Evolutionary conservation across 768 basidiomycete species (phyloP), one percentile per base, ranked within the genome.

Genomic region (Tricholoma furcatifolium): DNA sequence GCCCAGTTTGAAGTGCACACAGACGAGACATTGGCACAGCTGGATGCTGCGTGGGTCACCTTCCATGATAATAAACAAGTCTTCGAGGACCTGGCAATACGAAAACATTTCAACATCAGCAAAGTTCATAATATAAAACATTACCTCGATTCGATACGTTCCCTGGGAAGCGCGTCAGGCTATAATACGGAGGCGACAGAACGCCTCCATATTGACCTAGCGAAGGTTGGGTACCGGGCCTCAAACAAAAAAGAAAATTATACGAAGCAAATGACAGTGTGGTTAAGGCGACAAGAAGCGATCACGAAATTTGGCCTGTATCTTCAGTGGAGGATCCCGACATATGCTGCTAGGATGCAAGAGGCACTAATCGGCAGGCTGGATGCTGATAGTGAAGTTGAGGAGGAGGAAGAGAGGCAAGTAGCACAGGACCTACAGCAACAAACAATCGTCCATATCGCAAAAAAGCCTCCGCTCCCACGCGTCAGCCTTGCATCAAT

Each of bases 261-360:
- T 43, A 51, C 59, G 3, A 38, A 52, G 15, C 76, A 77, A 46
- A 80, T 80, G 76, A 64, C 68, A 0, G 31, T 24, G 0, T 74
- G 70, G 70, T 60, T 79, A 5, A 38, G 35, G 5, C 60, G 66
- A 1, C 71, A 70, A 27, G 77, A 78, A 50, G 60, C 69, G 0
- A 51, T 76, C 1, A 27, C 54, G 8, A 30, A 49, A 5, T 64
- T 60, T 14, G 18, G 27, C 3, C 5, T 30, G 0, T 75, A 66
- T 46, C 50, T 75, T 3, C 6, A 56, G 18, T 74, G 71, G 73
- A 54, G 14, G 1, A 49, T 56, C 30, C 53, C 43, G 51, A 11
- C 2, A 2, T 61, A 57, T 48, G 46, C 43, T 17, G 46, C 35
- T 15, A 43, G 44, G 17, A 32, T 40, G 15, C 18, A 21, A 9